Base-by-base conservation (phyloP, 257 asterid species). In the Gynochthodes officinalis region DNA sequence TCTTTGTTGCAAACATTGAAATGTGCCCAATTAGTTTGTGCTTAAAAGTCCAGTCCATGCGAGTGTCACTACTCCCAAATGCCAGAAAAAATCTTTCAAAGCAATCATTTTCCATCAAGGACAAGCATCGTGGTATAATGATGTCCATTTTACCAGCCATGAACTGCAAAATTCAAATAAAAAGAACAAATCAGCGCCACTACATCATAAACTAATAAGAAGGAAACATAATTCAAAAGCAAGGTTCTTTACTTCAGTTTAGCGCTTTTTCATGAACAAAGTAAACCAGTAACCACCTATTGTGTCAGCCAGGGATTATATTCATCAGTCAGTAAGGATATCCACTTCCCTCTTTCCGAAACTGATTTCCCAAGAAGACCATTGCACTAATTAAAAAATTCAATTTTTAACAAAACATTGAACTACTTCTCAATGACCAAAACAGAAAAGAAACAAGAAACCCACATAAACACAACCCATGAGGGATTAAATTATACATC, bases 121-220 rank as follows among this genome's bases (percentile, higher is more conserved):
- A 82, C 60, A 75, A 35, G 64, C 82, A 50, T 57, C 82, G 88
- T 70, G 83, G 68, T 74, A 59, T 50, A 37, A 78, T 77, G 69
- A 58, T 72, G 80, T 85, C 85, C 82, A 85, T 82, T 74, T 62
- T 76, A 67, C 75, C 76, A 42, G 84, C 79, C 90, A 86, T 83
- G 72, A 79, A 79, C 96, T 89, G 90, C 87, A 86, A 72, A 49
- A 81, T 7, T 27, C 30, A 73, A 14, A n/a, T 44, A 68, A 55
- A 19, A 14, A 60, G 27, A 43, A 44, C 39, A 72, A 42, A 43
- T 57, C 33, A 35, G 23, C 35, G 39, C 15, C 21, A 49, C 30
- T 7, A 76, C 30, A 37, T 37, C 32, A 15, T 33, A 54, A 39
- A 64, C 21, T 10, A 44, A 27, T 12, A 5, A 12, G 30, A 68